Evolutionary conservation across 2,329 filamentous ascomycete genomes (phyloP), one percentile per base, ranked within the genome.

Genomic region (Davidsoniella neocaledoniae): DNA sequence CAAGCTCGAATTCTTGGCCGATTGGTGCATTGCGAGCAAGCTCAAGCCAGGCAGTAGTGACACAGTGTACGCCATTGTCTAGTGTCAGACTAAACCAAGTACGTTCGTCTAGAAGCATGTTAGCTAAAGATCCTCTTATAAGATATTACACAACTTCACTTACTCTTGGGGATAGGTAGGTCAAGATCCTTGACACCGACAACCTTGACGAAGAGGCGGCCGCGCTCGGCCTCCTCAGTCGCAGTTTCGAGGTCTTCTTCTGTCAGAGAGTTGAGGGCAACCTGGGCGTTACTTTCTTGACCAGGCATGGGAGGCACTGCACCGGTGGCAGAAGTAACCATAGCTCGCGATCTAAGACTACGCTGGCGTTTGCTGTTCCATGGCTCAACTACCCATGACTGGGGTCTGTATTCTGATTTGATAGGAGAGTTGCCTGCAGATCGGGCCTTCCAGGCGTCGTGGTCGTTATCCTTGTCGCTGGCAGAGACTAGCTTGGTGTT

Each of bases 21-120:
- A 98, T 96, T 0, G 91, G 87, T 2, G 91, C 90, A 53, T 84
- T 90, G 57, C 84, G 83, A 17, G 86, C 87, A 53, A 98, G 72
- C 63, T 98, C 91, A 7, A 96, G 72, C 85, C 87, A 95, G 0
- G 87, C 82, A 3, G 91, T 98, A 0, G 91, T 98, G 14, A 98
- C 91, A 59, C 91, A 98, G 63, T 98, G 91, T 1, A 98, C 77
- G 23, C 91, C 91, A 56, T 98, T 98, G 64, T 98, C 91, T n/a
- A 98, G 74, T 0, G 91, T 98, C 9, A 98, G 74, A 58, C 90
- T 88, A 68, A 98, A 98, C 75, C 86, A 91, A 2, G 86, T 86
- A 49, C 86, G 81, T 65, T 96, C 88, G 59, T 83, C 86, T 91
- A 56, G 6, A 45, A 5, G 42, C 17, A 33, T 36, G 14, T 10